Base-by-base conservation (phyloP, 2,329 filamentous ascomycete genomes). In the Ophiocordyceps unilateralis region DNA sequence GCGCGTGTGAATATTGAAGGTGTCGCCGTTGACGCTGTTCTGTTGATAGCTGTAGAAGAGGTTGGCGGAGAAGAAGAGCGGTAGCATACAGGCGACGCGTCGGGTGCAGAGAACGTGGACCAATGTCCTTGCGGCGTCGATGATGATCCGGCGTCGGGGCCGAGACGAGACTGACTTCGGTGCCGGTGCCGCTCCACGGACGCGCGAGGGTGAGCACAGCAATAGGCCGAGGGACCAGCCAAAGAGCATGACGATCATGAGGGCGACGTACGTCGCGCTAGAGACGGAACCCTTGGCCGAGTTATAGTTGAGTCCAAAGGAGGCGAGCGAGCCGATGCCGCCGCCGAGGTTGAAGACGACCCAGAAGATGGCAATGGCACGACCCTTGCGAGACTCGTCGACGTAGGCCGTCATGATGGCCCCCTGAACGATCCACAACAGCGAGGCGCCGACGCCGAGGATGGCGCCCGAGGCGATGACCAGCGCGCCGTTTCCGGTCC, bases 1-100 rank as follows among this genome's bases (percentile, higher is more conserved):
- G 11, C 70, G 68, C 3, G 68, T 67, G 44, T 70, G 67, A 43
- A 70, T 66, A 51, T 70, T 68, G 58, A 74, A 75, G 30, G 65
- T 67, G 48, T 63, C 58, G 20, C 66, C 67, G 54, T 74, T 75
- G 55, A 73, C 68, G 46, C 63, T 58, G 53, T 72, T 72, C 47
- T 70, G 69, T 51, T 74, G 70, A 51, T 74, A 74, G 39, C 67
- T 69, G 56, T 73, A 73, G 51, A 72, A 72, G 42, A 69, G 60
- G 50, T 73, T 72, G 48, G 69, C 67, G 20, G 61, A 66, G 57
- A 70, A 72, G 59, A 72, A 73, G 43, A 73, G 58, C 3, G 70
- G 69, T 24, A 72, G 55, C 55, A 71, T 62, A 48, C 59, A 66
- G 8, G 64, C 49, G 1, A 71, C 62, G 20, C 64, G 59, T 66